Evolutionary conservation across 106 monocot species (phyloP), one percentile per base, ranked within the genome.

Genomic region (Chionographis japonica): DNA sequence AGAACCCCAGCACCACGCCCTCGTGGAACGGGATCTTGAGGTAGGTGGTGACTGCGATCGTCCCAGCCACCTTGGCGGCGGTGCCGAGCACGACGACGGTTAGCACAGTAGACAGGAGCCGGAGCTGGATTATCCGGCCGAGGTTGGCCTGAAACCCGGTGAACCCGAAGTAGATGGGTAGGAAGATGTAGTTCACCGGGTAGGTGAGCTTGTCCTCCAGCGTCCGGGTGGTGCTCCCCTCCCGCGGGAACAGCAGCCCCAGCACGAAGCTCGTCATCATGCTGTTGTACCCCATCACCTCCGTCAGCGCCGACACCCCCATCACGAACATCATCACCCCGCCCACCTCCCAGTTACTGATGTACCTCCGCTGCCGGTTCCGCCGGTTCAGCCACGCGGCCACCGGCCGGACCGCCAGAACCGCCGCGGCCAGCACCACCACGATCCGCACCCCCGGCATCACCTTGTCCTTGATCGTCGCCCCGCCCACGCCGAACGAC

Each of bases 121-220:
- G 10, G 12, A 12, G 37, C 4, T 50, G n/a, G 8, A 12, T 49
- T 10, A 92, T 6, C 17, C 12, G 1, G 4, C 9, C 9, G 54
- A 88, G 15, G 39, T 82, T 72, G 5, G 74, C 68, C 58, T 65
- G 59, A 13, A 80, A 54, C 12, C 80, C 88, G 6, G 75, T 68
- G 41, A 37, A 68, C 6, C 75, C 82, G 63, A 88, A 86, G 69
- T 78, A 88, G 20, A 86, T 56, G 18, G 88, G 92, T 19, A 88
- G 62, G 18, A 88, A 18, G 4, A 92, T 15, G 40, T 76, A 66
- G 56, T 83, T 67, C 35, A 85, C 80, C 0, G 75, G 64, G 36
- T 75, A 85, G 4, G 73, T 69, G 40, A 88, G 69, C 58, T 61
- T 74, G 18, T 71, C 67, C 4, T 79, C 19, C 12, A 85, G 50